A percentile compares a stretch with the other conserved stretches of the same genome.
Conservation (phyloP, 2,329 filamentous ascomycete genomes). For the Coniella lustricola region DNA sequence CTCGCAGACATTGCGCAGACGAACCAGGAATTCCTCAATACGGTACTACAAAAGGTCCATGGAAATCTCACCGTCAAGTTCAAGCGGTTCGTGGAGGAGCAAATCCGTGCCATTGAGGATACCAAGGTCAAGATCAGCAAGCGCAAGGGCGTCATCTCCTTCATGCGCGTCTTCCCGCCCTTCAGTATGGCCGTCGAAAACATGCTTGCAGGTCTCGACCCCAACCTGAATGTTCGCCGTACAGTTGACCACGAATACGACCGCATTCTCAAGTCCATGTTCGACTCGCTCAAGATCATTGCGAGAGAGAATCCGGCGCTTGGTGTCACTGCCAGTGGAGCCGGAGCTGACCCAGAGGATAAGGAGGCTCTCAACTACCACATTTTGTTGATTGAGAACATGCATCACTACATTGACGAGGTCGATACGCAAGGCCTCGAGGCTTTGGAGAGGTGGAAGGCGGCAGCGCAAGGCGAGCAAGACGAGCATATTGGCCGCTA, state of each 20-base stretch:
- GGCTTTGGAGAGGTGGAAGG: constrained; percentile 76
- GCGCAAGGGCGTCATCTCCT: constrained; percentile 90
- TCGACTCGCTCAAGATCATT: constrained; percentile 92
- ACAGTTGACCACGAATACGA: constrained; percentile 83
- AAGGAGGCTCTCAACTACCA: constrained; percentile 97
- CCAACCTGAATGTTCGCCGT: constrained; percentile 57
- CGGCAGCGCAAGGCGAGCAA: constrained; percentile 70
- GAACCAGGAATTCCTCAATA: constrained; percentile 86
- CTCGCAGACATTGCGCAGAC: constrained; percentile 75
- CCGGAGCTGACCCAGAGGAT: constrained; percentile 61
- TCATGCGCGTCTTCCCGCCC: constrained; percentile 86
- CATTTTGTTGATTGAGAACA: constrained; percentile 95
- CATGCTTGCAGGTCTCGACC: constrained; percentile 59
- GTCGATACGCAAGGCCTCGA: constrained; percentile 68
- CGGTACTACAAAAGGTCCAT: constrained; percentile 70
- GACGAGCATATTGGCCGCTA: constrained; percentile 83
- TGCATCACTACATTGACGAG: constrained; percentile 95
- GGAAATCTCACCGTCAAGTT: constrained; percentile 68
- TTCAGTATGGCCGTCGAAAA: constrained; percentile 81
- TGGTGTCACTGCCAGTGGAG: constrained; percentile 27
- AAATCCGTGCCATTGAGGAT: constrained; percentile 92
- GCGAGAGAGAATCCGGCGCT: constrained; percentile 61
- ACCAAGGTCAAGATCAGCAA: constrained; percentile 99
- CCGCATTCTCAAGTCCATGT: constrained; percentile 89
- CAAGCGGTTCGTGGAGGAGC: constrained; percentile 85